Percentiles rank a stretch among this genome's conserved stretches.
Conservation (phyloP, 2,329 filamentous ascomycete genomes). For the Rhynchosporium secalis region DNA sequence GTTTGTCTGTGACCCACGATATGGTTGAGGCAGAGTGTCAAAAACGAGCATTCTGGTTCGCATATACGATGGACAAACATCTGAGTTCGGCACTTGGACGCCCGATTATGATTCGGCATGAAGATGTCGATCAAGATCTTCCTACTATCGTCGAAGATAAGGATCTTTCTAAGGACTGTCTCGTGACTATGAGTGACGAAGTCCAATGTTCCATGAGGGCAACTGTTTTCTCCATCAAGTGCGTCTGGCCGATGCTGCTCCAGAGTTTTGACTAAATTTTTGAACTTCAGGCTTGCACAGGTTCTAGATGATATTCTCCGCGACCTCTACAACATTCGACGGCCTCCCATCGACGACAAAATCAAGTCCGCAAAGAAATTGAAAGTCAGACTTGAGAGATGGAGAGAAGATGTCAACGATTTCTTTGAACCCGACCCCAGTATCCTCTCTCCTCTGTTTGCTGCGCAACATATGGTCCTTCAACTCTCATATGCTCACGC, state of each 20-base stretch:
- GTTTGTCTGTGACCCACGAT: slow-evolving; percentile 38
- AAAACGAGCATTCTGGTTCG: slow-evolving; percentile 61
- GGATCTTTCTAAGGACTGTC: slow-evolving; percentile 47
- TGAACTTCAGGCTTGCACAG: slow-evolving; percentile 13
- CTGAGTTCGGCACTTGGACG: slow-evolving; percentile 63
- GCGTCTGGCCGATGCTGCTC: neutral
- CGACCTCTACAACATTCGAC: slow-evolving; percentile 14
- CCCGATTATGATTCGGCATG: slow-evolving; percentile 59
- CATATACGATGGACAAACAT: slow-evolving; percentile 63
- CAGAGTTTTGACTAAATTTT: neutral
- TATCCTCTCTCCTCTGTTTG: slow-evolving; percentile 2
- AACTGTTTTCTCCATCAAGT: slow-evolving; percentile 22
- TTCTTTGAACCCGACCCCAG: slow-evolving; percentile 17
- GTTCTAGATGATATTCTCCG: slow-evolving; percentile 15
- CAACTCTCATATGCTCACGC: slow-evolving; percentile 31
- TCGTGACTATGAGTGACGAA: slow-evolving; percentile 38
- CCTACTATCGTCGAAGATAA: slow-evolving; percentile 57
- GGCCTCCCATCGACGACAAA: neutral
- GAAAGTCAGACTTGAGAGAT: slow-evolving; percentile 1
- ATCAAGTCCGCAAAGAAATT: slow-evolving; percentile 2
- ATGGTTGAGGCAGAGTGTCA: slow-evolving; percentile 49
- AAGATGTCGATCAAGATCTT: slow-evolving; percentile 62
- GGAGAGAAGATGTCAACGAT: slow-evolving; percentile 13
- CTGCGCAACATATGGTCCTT: slow-evolving; percentile 16
- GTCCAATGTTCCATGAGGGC: slow-evolving; percentile 13